phyloP scores from a whole-genome alignment of 768 basidiomycete genomes.

The Podaxis sp. region DNA sequence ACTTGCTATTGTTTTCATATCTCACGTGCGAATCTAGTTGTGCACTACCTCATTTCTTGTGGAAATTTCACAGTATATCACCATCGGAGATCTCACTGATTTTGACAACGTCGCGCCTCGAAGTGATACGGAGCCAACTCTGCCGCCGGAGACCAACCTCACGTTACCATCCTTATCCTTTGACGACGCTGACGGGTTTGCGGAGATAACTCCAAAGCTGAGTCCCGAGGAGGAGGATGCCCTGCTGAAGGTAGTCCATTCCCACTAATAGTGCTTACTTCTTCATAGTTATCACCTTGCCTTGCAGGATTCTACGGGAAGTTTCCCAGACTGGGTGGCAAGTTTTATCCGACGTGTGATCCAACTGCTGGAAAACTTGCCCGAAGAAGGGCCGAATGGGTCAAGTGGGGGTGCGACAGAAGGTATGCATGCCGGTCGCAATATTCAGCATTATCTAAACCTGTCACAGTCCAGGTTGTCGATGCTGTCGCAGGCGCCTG shows the following conservation, averaged over 20 bases:
- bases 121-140: constrained; percentile 29
- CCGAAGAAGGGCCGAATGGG: constrained; percentile 71
- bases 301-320: constrained; percentile 56
- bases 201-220: constrained; percentile 36
- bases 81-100: constrained; percentile 59
- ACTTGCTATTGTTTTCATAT: neutral
- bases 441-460: neutral
- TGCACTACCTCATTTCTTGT: constrained; percentile 74
- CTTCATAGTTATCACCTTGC: neutral
- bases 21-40: constrained; percentile 35
- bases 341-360: constrained; percentile 77
- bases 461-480: constrained; percentile 57
- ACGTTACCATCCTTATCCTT: constrained; percentile 34
- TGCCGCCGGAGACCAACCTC: constrained; percentile 22
- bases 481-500: constrained; percentile 75
- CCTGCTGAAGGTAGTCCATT: constrained; percentile 42
- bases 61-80: constrained; percentile 71
- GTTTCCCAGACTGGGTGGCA: constrained; percentile 81
- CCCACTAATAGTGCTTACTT: neutral
- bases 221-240: constrained; percentile 67
- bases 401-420: constrained; percentile 60
- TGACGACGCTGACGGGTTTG: constrained; percentile 32
- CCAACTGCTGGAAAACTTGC: constrained; percentile 77
- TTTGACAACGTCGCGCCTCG: constrained; percentile 24
- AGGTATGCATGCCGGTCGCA: constrained; percentile 31